Conservation (phyloP, 176 grass and related monocot genomes). For the Guadua angustifolia region DNA sequence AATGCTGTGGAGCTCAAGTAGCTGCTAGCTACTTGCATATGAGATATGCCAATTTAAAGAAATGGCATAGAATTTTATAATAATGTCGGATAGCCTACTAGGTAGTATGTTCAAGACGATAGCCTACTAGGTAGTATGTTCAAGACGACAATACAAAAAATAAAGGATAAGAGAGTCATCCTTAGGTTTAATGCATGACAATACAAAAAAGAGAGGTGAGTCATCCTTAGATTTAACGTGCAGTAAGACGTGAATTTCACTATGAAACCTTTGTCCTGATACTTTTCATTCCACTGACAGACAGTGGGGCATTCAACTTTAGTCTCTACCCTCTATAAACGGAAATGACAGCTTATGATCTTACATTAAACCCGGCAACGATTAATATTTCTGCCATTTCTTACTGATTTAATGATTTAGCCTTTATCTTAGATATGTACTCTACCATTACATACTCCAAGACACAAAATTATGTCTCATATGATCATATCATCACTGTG, state of each 20-base stretch:
- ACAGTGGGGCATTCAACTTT: slow-evolving; percentile 15
- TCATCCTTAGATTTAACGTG: background rate
- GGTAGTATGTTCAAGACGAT: slow-evolving; percentile 13
- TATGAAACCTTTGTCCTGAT: slow-evolving; percentile 21
- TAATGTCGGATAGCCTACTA: slow-evolving; percentile 22
- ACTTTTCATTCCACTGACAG: background rate
- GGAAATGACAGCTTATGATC: background rate
- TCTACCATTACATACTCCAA: background rate
- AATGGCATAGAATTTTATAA: background rate
- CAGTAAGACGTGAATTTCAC: background rate
- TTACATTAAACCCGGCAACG: background rate
- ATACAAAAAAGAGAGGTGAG: background rate
- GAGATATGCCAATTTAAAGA: slow-evolving; percentile 1
- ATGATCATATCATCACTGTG: background rate
- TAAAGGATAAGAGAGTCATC: background rate
- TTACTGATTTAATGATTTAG: slow-evolving; percentile 14
- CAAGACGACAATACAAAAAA: background rate
- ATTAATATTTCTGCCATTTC: slow-evolving; percentile 22
- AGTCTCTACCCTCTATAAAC: slow-evolving; percentile 2
- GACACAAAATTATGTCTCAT: background rate
- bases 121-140: slow-evolving; percentile 13
- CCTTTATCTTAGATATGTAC: slow-evolving; percentile 25
- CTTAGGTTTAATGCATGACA: background rate
- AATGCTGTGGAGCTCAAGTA: slow-evolving; percentile 26
- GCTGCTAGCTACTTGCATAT: slow-evolving; percentile 9